Evolutionary conservation across 2,329 filamentous ascomycete genomes (phyloP), one percentile per base, ranked within the genome.

Genomic region (Ophiostoma himal-ulmi): DNA sequence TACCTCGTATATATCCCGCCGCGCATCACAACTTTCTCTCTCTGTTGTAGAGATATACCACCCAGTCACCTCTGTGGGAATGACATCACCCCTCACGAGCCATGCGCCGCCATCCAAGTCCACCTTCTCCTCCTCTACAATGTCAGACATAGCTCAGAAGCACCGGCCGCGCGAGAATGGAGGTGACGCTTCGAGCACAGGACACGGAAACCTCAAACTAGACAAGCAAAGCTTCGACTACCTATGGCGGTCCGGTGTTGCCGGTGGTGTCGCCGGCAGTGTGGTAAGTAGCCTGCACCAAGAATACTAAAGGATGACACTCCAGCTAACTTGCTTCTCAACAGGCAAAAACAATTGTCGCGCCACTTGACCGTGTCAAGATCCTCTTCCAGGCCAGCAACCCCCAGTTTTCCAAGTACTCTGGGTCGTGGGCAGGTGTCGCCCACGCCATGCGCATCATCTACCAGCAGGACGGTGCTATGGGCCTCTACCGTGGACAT

Each of bases 321-420:
- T 22, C 26, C 13, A 34, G 39, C 54, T 64, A 57, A 62, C 57
- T 2, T 34, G 26, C 57, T 5, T 34, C 41, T 1, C 8, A 36
- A 44, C 75, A 97, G 93, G 95, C 91, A 73, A 99, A 99, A 84
- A 97, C 94, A 0, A 84, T 96, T 7, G 96, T 99, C 52, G 95
- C 93, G 34, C 95, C 95, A 34, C 91, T 99, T 74, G 95, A 99
- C 81, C 90, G 95, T 74, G 95, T 99, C 77, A 99, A 99, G 82
- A 99, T 99, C 77, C 90, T 99, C 60, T 98, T 99, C 82, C 95
- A 99, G 79, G 91, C 95, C 69, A 93, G 91, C 77, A 97, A 95
- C 77, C 95, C 95, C 3, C 90, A 95, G 75, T 99, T 97, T 78
- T 87, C 91, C 69, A 97, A 96, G 81, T 99, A 98, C 78, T 89